Evolutionary conservation across 2,329 filamentous ascomycete genomes (phyloP).

Genomic region (Malbranchea cinnamomea): DNA sequence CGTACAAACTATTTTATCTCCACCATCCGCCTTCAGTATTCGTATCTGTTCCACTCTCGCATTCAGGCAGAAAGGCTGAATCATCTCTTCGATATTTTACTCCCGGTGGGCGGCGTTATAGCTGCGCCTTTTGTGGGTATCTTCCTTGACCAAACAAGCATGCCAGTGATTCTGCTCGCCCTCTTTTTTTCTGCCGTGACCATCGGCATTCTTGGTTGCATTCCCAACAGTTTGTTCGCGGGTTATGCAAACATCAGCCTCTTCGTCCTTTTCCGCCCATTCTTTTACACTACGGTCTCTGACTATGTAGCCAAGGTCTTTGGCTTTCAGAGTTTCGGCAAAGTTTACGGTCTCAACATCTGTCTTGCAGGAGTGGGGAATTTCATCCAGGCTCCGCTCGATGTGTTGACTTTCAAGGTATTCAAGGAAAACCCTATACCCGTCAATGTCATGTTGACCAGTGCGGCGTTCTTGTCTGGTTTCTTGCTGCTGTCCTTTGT

Average conservation of each 20-base stretch:
- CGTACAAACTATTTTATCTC: conserved; percentile 83
- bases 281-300: conserved; percentile 83
- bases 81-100: conserved; percentile 66
- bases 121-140: conserved; percentile 74
- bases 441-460: conserved; percentile 56
- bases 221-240: conserved; percentile 52
- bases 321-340: conserved; percentile 80
- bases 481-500: conserved; percentile 53
- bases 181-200: conserved; percentile 58
- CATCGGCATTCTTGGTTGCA: conserved; percentile 62
- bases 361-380: conserved; percentile 72
- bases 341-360: conserved; percentile 80
- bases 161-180: conserved; percentile 50
- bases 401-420: conserved; percentile 57
- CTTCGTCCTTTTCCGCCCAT: conserved; percentile 75
- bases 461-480: conserved; percentile 50
- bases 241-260: conserved; percentile 60
- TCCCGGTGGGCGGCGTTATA: conserved; percentile 66
- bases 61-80: conserved; percentile 55
- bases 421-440: conserved; percentile 63
- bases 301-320: conserved; percentile 89
- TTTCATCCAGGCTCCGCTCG: conserved; percentile 66
- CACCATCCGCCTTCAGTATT: conserved; percentile 67
- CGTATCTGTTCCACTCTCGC: conserved; percentile 52
- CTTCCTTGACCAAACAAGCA: conserved; percentile 63